Percentiles rank a stretch among this genome's conserved stretches.
These are phyloP conservation scores for Cladosporium sp. DNA, from an alignment of 2,329 filamentous ascomycete genomes.

Conservation along the genomic window DNA sequence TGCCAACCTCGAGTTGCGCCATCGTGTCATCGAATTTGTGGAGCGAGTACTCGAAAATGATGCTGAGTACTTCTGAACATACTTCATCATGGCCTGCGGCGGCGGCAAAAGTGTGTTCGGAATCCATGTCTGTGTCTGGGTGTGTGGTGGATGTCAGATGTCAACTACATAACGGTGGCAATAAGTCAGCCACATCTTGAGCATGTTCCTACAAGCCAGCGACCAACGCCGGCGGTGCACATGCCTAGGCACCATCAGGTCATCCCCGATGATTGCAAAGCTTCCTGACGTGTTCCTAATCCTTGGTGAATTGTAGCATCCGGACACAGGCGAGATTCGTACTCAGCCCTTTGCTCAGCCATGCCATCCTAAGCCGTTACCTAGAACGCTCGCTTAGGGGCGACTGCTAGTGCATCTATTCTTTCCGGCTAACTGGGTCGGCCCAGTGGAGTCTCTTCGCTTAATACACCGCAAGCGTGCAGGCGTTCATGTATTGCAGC, in stretches of 20 bases:
- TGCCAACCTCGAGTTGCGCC: constrained; percentile 16
- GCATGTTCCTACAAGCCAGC: not conserved
- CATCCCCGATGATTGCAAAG: not conserved
- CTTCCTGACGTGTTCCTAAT: not conserved
- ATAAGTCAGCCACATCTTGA: not conserved
- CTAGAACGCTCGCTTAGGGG: not conserved
- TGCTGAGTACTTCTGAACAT: constrained; percentile 8
- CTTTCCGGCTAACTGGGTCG: not conserved
- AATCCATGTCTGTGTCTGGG: not conserved
- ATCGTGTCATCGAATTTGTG: constrained; percentile 18
- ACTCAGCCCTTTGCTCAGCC: not conserved
- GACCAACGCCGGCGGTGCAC: not conserved
- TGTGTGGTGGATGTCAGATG: not conserved
- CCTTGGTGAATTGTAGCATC: not conserved
- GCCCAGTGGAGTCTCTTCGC: not conserved
- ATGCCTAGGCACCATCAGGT: not conserved
- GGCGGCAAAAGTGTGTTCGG: not conserved
- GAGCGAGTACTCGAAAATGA: constrained; percentile 19
- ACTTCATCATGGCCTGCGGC: not conserved
- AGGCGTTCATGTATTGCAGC: not conserved
- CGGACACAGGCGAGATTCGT: not conserved
- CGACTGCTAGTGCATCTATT: not conserved
- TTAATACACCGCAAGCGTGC: not conserved
- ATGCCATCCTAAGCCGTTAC: not conserved
- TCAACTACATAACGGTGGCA: not conserved